Base-by-base conservation (phyloP, 148 eudicot species). In the Silene latifolia region DNA sequence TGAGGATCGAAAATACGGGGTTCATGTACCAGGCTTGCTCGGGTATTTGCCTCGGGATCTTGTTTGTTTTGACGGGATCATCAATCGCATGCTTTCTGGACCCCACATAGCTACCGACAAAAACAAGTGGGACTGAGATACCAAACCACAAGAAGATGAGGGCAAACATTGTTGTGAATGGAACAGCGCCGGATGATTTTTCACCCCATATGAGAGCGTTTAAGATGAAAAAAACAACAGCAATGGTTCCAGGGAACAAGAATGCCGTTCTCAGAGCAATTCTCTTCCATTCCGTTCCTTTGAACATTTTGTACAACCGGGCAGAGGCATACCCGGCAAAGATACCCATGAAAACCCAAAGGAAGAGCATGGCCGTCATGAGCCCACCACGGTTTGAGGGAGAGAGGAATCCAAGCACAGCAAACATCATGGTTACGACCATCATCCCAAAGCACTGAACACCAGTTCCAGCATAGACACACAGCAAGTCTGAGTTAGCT, bases 21-120 rank as follows among this genome's bases (percentile, higher is more conserved):
- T 82, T 81, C 84, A 84, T 84, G 84, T 81, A 84, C 87, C 87
- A 84, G 29, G 87, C 84, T 73, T 84, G 87, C 76, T 84, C 87
- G 9, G 87, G 87, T 54, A 84, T 79, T 62, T 84, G 87, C 58
- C 87, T 84, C 17, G 87, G 87, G 23, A 84, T 84, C 53, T 84
- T 84, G 80, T 84, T 84, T 66, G 86, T 84, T 63, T 84, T 84
- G 53, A 84, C 86, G 7, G 87, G 87, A 51, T 84, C 77, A 19
- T 82, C 87, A 2, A 79, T 82, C 27, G 78, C 7, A 64, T 82
- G 84, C 69, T 79, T 82, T 47, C 83, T 70, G 69, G 79, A 84
- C 24, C 87, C 87, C 23, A 82, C 67, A 24, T 84, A 84, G 64
- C 80, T 71, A 19, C 87, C 85, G 0, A 84, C 76, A 51, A 84